Evolutionary conservation across 129 eudicot genomes (phyloP).

Genomic region (Saposhnikovia divaricata): DNA sequence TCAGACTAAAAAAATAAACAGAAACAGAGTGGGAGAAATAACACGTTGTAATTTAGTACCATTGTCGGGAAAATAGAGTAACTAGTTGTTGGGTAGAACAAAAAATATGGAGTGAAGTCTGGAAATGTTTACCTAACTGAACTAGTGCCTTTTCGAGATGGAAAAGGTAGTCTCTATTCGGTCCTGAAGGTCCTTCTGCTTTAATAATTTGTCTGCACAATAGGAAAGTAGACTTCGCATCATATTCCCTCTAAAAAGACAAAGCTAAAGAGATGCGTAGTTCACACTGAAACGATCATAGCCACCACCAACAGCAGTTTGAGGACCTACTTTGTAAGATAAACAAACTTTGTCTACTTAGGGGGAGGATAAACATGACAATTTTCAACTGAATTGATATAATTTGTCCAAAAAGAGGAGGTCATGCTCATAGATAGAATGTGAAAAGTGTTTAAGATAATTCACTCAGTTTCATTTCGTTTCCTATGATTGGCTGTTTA

Average conservation of each 20-base stretch:
- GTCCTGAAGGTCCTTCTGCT: conserved; percentile 97
- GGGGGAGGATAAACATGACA: neutral
- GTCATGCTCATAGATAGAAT: neutral
- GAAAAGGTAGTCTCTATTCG: conserved; percentile 92
- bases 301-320: neutral
- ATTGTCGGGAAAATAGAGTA: neutral
- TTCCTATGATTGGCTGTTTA: neutral
- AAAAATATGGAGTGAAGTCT: neutral
- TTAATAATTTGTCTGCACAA: conserved; percentile 65
- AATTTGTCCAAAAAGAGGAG: neutral
- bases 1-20: neutral
- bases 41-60: neutral
- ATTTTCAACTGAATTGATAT: neutral
- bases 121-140: conserved; percentile 43
- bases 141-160: conserved; percentile 71
- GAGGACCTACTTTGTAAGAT: neutral
- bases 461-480: neutral
- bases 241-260: neutral
- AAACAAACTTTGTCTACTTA: neutral
- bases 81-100: neutral
- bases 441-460: neutral
- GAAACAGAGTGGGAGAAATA: neutral
- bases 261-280: neutral
- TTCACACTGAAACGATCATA: neutral
- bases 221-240: neutral